Evolutionary conservation across 441 rosid species (phyloP), one percentile per base, ranked within the genome.

Genomic region (Aleurites moluccanus): DNA sequence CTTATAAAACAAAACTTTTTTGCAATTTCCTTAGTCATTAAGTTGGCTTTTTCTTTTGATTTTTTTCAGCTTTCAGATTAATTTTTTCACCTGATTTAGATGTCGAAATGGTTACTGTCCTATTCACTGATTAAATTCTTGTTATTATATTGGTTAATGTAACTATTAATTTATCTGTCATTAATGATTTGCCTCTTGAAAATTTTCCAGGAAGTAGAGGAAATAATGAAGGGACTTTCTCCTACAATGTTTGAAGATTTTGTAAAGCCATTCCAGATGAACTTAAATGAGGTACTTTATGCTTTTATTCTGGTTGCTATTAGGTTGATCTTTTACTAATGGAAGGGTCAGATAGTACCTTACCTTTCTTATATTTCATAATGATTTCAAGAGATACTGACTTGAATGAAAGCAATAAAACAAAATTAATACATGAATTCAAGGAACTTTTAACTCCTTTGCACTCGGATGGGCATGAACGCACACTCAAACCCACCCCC

Each of bases 191-290:
- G 53, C 64, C 33, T 50, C 35, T 52, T 65, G 69, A 66, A 56
- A 64, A 52, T 25, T 38, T 65, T 74, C 13, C 81, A 95, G 99
- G 96, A 95, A 84, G 99, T 91, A 77, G 93, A 86, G 73, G 91
- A 83, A 75, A 85, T 83, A 79, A 84, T 95, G 87, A 87, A 86
- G 86, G 85, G 78, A 62, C 82, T 88, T 68, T 86, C 90, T 80
- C 92, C 91, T 1, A 74, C 79, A 52, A 91, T 91, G 93, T 92
- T 91, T 78, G 96, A 92, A 70, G 99, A 95, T 87, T 89, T 89
- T 82, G 97, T 84, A 78, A 86, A 91, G 83, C 97, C 98, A 23
- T 90, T 85, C 86, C 93, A 91, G 84, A 89, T 92, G 49, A 82
- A 85, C 77, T 69, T 86, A 77, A 85, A 92, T 20, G 88, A 92